Conservation (phyloP, 208 protist species). For the Trypanosoma platydactyli region DNA sequence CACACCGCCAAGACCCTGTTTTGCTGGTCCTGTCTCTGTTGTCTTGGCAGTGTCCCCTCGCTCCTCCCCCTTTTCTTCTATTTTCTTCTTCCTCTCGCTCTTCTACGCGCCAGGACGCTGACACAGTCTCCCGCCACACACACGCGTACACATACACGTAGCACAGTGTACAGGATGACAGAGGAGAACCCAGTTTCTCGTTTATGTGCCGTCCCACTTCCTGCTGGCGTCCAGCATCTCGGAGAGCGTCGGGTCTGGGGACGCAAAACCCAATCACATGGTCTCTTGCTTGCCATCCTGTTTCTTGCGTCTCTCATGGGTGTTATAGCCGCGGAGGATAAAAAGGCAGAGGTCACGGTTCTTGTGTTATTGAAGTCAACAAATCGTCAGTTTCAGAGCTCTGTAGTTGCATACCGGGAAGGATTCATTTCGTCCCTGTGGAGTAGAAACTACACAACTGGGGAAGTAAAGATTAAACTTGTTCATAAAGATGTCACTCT, state of each 20-base stretch:
- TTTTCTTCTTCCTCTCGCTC: constrained; percentile 1
- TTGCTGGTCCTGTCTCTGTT: no score
- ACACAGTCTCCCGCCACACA: background rate
- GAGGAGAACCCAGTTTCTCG: background rate
- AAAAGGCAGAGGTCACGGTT: constrained; percentile 4
- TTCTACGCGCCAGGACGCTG: background rate
- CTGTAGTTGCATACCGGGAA: background rate
- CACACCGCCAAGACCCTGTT: no score
- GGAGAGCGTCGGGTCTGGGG: background rate
- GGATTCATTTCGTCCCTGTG: constrained; percentile 7
- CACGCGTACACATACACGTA: background rate
- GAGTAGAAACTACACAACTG: constrained; percentile 1
- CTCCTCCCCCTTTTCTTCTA: no score
- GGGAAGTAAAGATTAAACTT: background rate
- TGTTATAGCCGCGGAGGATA: background rate
- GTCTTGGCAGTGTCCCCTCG: no score
- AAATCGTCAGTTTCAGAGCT: background rate
- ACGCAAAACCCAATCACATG: background rate
- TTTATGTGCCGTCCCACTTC: background rate
- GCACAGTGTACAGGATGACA: background rate
- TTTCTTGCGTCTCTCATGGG: background rate
- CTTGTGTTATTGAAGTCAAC: background rate
- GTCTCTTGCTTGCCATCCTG: background rate
- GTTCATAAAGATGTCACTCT: background rate
- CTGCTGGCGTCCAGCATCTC: background rate